phyloP scores from a whole-genome alignment of 2,329 filamentous ascomycete species.

The Xylaria sp. region DNA sequence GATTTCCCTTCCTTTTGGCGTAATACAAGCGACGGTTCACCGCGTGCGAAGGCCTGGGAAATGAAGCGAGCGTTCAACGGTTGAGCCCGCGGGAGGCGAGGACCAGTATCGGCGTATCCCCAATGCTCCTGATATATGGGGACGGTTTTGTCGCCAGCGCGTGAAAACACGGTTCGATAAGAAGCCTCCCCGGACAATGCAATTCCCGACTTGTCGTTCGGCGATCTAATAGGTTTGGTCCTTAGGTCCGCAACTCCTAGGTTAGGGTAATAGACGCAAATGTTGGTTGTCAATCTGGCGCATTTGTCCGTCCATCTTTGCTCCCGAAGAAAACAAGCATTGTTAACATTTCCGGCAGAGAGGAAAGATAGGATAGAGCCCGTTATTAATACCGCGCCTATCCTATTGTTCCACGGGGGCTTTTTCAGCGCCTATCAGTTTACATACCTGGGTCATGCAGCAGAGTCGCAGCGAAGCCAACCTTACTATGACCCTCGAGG shows the following conservation, averaged over 20 bases:
- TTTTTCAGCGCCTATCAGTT: conserved; percentile 28
- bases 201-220: conserved; percentile 17
- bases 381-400: conserved; percentile 34
- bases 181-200: neutral
- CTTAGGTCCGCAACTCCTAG: neutral
- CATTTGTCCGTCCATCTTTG: conserved; percentile 4
- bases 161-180: neutral
- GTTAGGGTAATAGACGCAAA: neutral
- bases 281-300: neutral
- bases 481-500: conserved; percentile 26
- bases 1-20: conserved; percentile 5
- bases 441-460: conserved; percentile 18
- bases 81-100: neutral
- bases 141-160: neutral
- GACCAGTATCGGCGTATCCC: neutral
- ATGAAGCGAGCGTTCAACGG: conserved; percentile 1
- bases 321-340: conserved; percentile 1
- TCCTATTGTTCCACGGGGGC: conserved; percentile 15
- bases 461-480: conserved; percentile 31
- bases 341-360: conserved; percentile 13
- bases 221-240: neutral
- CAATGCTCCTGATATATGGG: neutral
- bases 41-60: neutral
- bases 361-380: conserved; percentile 30
- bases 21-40: conserved; percentile 10